phyloP scores from a whole-genome alignment of 1,284 basidiomycete species.

The Fistulinella cinereoalba region DNA sequence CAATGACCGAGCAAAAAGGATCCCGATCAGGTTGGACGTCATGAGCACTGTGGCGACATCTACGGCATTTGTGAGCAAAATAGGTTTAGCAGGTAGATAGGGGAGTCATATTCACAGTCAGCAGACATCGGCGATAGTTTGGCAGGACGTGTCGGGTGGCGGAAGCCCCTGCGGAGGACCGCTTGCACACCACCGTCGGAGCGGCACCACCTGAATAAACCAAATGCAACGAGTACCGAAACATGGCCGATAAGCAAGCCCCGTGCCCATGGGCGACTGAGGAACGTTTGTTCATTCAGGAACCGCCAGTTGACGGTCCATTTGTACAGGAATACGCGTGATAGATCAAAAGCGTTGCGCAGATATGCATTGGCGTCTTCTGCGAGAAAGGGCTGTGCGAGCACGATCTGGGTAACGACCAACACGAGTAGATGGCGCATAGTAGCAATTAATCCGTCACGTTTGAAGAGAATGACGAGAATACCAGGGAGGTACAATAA shows the following conservation, averaged over 20 bases:
- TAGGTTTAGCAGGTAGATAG: slow-evolving; percentile 1
- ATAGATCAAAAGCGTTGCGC: slow-evolving; percentile 81
- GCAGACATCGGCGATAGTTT: slow-evolving; percentile 45
- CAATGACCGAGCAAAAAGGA: slow-evolving; percentile 90
- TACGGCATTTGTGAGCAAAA: slow-evolving; percentile 33
- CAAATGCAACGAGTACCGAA: slow-evolving; percentile 62
- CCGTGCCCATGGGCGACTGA: slow-evolving; percentile 61
- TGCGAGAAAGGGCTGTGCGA: slow-evolving; percentile 75
- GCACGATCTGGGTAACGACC: slow-evolving; percentile 52
- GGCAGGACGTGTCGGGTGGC: slow-evolving; percentile 49
- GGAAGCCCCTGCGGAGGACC: slow-evolving; percentile 58
- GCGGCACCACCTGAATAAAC: slow-evolving; percentile 69
- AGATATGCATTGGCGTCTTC: slow-evolving; percentile 67
- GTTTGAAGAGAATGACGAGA: slow-evolving; percentile 76
- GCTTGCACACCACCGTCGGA: slow-evolving; percentile 58
- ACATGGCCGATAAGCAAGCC: slow-evolving; percentile 69
- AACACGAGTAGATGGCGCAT: slow-evolving; percentile 56
- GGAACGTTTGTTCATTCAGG: slow-evolving; percentile 71
- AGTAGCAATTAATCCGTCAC: slow-evolving; percentile 60
- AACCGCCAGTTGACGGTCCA: slow-evolving; percentile 99
- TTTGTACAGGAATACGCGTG: slow-evolving; percentile 86
- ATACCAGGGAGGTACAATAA: slow-evolving; percentile 91
- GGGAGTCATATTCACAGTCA: slow-evolving; percentile 59
- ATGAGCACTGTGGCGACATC: slow-evolving; percentile 82
- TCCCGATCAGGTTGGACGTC: slow-evolving; percentile 90